A percentile compares a stretch with the other conserved stretches of the same genome.
These are phyloP conservation scores for Davidsoniella eucalypti DNA, from an alignment of 2,329 filamentous ascomycete genomes.

Conservation along the genomic window DNA sequence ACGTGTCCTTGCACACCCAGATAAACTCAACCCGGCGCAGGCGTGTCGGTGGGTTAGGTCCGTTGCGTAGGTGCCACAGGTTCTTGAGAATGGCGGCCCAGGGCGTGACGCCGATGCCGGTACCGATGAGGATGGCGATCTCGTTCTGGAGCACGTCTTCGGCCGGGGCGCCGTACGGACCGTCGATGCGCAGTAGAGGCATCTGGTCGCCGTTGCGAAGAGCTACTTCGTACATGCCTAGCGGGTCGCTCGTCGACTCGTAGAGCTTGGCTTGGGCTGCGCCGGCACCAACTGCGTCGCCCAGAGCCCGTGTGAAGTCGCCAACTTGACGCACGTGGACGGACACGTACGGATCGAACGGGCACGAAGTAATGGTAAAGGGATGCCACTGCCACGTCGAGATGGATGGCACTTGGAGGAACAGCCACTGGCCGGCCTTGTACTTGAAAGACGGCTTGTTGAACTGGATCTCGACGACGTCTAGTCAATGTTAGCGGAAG, in stretches of 20 bases:
- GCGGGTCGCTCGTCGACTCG: constrained; percentile 49
- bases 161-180: constrained; percentile 88
- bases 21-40: constrained; percentile 95
- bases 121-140: constrained; percentile 71
- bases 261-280: constrained; percentile 76
- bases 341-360: constrained; percentile 85
- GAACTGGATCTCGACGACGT: constrained; percentile 96
- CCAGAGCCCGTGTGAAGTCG: constrained; percentile 88
- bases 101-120: constrained; percentile 73
- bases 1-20: constrained; percentile 94
- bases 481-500: constrained; percentile 27
- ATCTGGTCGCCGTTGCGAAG: constrained; percentile 85
- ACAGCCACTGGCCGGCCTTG: constrained; percentile 97
- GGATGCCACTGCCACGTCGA: constrained; percentile 93
- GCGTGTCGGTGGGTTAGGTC: constrained; percentile 74
- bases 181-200: constrained; percentile 79
- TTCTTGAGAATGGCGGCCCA: constrained; percentile 88
- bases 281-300: constrained; percentile 86
- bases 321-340: constrained; percentile 92
- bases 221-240: constrained; percentile 96
- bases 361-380: constrained; percentile 97
- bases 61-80: constrained; percentile 89
- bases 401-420: constrained; percentile 80
- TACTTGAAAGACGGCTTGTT: constrained; percentile 92
- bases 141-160: constrained; percentile 95